Base-by-base conservation (phyloP, 208 protist species). In the Leishmania martiniquensis region DNA sequence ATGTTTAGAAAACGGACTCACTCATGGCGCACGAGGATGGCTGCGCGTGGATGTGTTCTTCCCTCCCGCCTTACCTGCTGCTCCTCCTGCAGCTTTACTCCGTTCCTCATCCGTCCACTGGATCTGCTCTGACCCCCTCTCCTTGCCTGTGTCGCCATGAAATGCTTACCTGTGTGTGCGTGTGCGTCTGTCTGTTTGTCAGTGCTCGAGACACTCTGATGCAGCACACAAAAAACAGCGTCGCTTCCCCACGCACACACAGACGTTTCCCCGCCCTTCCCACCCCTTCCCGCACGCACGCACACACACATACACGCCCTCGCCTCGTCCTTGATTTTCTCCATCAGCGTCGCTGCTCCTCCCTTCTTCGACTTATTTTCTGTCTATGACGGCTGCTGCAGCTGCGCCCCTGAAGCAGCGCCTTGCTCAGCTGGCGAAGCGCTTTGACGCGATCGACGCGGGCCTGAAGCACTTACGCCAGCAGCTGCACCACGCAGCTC, bases 381-480 rank as follows among this genome's bases (percentile, higher is more conserved):
- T 49, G 17, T 74, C 49, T 2, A 78, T 75, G 81, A 2, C 78
- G 0, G 25, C 72, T 0, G 65, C 67, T 1, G n/a, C 51, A 7
- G 32, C 69, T 6, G 2, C 55, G 4, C 68, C 76, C 2, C 32
- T 87, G 42, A 78, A 83, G 71, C 71, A 84, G 32, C 91, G 91
- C 45, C 52, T 95, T 4, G 81, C 54, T 4, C 55, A 87, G 17
- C 80, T 91, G 7, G 75, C 70, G 10, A 75, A 63, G 65, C 86
- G 91, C 47, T 93, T 82, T 77, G 79, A 84, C 47, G 65, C 70
- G 17, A 87, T 95, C 39, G 91, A 92, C 73, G 52, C 75, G 17
- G 60, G 66, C 15, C 69, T 95, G 29, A 39, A 45, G 20, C 63
- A 79, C 45, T 39, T 82, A 29, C 78, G 76, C 54, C 84, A 78